phyloP scores from a whole-genome alignment of 768 basidiomycete species.

The Russula lepida region DNA sequence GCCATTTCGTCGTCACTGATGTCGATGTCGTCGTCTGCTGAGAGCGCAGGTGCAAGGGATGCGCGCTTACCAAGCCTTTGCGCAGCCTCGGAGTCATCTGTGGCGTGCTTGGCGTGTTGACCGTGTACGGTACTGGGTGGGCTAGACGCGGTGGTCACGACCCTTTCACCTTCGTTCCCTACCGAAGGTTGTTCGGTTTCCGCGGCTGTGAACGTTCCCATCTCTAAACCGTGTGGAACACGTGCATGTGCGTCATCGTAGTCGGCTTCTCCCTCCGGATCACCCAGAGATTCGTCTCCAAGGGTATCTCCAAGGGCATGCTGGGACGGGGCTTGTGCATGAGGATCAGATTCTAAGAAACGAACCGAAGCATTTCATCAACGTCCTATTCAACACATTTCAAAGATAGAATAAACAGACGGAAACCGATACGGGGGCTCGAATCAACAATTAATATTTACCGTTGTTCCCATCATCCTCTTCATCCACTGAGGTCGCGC shows the following conservation, averaged over 20 bases:
- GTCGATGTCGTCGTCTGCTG: constrained; percentile 24
- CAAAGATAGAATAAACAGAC: constrained; percentile 19
- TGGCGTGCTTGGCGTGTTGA: not conserved
- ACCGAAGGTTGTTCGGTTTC: not conserved
- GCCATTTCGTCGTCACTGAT: constrained; percentile 24
- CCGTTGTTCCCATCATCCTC: constrained; percentile 30
- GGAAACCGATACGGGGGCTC: constrained; percentile 17
- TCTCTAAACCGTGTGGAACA: constrained; percentile 17
- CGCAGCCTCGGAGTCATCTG: not conserved
- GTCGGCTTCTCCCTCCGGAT: not conserved
- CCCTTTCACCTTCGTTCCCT: constrained; percentile 3
- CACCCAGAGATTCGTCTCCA: not conserved
- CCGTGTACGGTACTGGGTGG: not conserved
- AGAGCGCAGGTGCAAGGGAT: constrained; percentile 7
- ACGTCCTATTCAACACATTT: constrained; percentile 17
- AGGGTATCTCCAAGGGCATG: constrained; percentile 1
- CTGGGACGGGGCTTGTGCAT: constrained; percentile 9
- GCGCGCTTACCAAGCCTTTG: not conserved
- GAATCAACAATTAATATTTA: constrained; percentile 34
- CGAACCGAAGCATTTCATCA: constrained; percentile 18
- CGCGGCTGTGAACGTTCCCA: not conserved
- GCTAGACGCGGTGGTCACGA: not conserved
- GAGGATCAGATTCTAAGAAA: constrained; percentile 19
- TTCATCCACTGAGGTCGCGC: constrained; percentile 18
- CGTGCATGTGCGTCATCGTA: constrained; percentile 12